A percentile compares a stretch with the other conserved stretches of the same genome.
These are phyloP conservation scores for Obba rivulosa DNA, from an alignment of 768 basidiomycete genomes.

Conservation along the genomic window DNA sequence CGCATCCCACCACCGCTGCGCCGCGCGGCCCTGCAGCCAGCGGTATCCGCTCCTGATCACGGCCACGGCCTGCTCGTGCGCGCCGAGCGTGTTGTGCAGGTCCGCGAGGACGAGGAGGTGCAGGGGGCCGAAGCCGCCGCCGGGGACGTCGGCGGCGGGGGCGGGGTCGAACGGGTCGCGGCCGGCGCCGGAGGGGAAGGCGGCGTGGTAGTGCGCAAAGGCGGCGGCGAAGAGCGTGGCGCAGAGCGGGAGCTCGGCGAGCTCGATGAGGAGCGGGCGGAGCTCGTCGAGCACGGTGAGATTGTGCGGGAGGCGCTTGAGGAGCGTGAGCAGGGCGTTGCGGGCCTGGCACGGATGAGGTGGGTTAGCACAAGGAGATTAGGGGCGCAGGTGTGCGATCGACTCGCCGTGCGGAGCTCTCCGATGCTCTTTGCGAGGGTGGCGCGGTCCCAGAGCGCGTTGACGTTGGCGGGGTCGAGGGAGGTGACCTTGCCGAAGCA, in stretches of 20 bases:
- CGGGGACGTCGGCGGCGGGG: slow-evolving; percentile 19
- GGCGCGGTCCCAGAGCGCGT: slow-evolving; percentile 88
- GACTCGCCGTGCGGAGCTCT: slow-evolving; percentile 57
- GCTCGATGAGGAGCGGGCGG: slow-evolving; percentile 69
- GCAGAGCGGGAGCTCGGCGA: slow-evolving; percentile 61
- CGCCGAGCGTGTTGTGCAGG: slow-evolving; percentile 65
- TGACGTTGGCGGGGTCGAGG: slow-evolving; percentile 75
- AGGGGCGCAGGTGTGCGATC: neutral
- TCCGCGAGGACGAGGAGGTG: slow-evolving; percentile 86
- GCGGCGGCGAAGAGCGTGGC: slow-evolving; percentile 66
- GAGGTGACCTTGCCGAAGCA: slow-evolving; percentile 83
- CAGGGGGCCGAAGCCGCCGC: slow-evolving; percentile 46
- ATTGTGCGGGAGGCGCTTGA: slow-evolving; percentile 76
- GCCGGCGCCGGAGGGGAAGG: slow-evolving; percentile 47
- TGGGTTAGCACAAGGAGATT: neutral
- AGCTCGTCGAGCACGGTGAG: slow-evolving; percentile 75
- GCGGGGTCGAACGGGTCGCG: slow-evolving; percentile 18
- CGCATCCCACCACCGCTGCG: slow-evolving; percentile 74
- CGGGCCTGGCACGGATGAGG: slow-evolving; percentile 38
- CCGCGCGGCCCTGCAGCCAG: slow-evolving; percentile 84
- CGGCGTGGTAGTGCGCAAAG: slow-evolving; percentile 57
- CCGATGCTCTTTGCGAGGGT: slow-evolving; percentile 72
- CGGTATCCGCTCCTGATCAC: slow-evolving; percentile 72
- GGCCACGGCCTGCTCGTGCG: slow-evolving; percentile 62
- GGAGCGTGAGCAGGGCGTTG: slow-evolving; percentile 60